Conservation (phyloP, 129 eudicot species). For the Solidago caesia region DNA sequence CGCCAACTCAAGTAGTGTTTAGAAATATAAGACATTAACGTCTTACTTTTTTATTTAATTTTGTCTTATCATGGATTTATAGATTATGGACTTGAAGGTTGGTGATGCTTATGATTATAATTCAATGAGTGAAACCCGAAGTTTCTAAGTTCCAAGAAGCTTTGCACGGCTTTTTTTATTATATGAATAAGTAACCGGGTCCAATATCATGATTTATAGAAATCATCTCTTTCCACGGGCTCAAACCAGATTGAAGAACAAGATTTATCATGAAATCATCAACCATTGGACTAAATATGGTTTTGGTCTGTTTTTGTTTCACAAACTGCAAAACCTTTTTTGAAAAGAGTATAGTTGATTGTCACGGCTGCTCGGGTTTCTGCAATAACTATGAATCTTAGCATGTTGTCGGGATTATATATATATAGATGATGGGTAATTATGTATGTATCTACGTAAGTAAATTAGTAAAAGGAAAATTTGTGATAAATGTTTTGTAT, state of each 20-base stretch:
- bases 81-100: conserved; percentile 29
- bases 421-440: conserved; percentile 29
- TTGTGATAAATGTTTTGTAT: conserved; percentile 20
- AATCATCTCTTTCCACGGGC: conserved; percentile 15
- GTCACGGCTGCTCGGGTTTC: conserved; percentile 7
- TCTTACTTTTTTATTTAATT: no score
- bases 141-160: conserved; percentile 34
- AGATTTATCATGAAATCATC: conserved; percentile 19
- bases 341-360: conserved; percentile 11
- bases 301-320: conserved; percentile 31
- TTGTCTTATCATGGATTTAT: background rate
- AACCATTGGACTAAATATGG: conserved; percentile 30
- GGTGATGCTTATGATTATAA: conserved; percentile 73
- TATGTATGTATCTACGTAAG: conserved; percentile 33
- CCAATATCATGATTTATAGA: conserved; percentile 21
- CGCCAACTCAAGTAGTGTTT: background rate
- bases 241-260: conserved; percentile 1
- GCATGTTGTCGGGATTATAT: conserved; percentile 8
- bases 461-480: conserved; percentile 13
- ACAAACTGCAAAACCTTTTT: conserved; percentile 12
- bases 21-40: no score
- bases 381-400: conserved; percentile 19
- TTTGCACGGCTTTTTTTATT: conserved; percentile 15
- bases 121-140: conserved; percentile 47
- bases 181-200: conserved; percentile 30